Percentiles rank a stretch among this genome's conserved stretches.
Conservation (phyloP, 768 basidiomycete species). For the Mycena belliarum region DNA sequence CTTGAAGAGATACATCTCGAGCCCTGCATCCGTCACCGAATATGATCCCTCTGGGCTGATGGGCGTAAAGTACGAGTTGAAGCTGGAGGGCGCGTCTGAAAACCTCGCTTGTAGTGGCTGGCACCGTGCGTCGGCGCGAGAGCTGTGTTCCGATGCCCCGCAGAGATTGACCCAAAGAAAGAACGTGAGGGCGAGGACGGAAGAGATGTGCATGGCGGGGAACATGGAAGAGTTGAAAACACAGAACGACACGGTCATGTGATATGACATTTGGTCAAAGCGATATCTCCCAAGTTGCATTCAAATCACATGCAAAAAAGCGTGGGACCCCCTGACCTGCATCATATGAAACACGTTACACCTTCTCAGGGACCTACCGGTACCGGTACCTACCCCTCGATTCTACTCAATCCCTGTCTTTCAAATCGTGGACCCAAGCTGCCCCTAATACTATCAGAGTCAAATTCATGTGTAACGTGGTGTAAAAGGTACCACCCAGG, state of each 20-base stretch:
- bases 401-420: too few species aligned
- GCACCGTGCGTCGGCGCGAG: not conserved
- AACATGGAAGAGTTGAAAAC: not conserved
- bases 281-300: not conserved
- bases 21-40: constrained; percentile 23
- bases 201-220: constrained; percentile 1
- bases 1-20: constrained; percentile 31
- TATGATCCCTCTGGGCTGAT: constrained; percentile 26
- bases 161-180: not conserved
- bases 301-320: too few species aligned
- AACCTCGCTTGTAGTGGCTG: constrained; percentile 1
- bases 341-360: too few species aligned
- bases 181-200: not conserved
- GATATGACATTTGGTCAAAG: constrained; percentile 6
- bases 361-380: too few species aligned
- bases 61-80: constrained; percentile 2
- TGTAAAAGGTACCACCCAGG: too few species aligned
- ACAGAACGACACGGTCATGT: not conserved
- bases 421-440: too few species aligned
- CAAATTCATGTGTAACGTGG: too few species aligned
- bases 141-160: not conserved
- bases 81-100: not conserved
- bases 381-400: too few species aligned
- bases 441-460: too few species aligned
- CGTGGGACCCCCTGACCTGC: too few species aligned